Evolutionary conservation across 2,329 filamentous ascomycete species (phyloP).

Genomic region (Cadophora luteo-olivacea): DNA sequence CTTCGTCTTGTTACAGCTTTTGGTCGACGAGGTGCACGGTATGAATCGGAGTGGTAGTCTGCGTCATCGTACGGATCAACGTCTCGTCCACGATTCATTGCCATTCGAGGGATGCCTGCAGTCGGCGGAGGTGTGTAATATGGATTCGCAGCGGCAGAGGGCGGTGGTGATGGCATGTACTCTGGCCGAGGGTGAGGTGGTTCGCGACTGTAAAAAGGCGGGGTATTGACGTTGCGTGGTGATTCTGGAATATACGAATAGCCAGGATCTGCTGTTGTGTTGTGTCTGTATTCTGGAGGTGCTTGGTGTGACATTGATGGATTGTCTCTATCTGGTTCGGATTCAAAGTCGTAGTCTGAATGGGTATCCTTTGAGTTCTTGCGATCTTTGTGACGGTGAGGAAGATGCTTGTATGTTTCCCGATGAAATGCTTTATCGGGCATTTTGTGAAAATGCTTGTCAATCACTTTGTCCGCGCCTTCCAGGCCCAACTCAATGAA

Average conservation of each 20-base stretch:
- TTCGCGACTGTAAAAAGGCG: slow-evolving; percentile 18
- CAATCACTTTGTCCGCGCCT: slow-evolving; percentile 33
- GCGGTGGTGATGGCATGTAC: slow-evolving; percentile 26
- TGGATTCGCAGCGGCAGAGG: neutral
- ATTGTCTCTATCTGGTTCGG: slow-evolving; percentile 4
- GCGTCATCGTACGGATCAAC: slow-evolving; percentile 22
- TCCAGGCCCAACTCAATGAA: slow-evolving; percentile 32
- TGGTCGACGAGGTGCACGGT: slow-evolving; percentile 18
- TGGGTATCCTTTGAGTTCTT: slow-evolving; percentile 20
- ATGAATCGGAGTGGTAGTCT: slow-evolving; percentile 28
- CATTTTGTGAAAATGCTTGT: slow-evolving; percentile 37
- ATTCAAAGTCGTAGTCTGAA: slow-evolving; percentile 12
- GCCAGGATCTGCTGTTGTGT: neutral
- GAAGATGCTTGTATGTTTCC: slow-evolving; percentile 30
- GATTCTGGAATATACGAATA: slow-evolving; percentile 13
- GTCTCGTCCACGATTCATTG: slow-evolving; percentile 23
- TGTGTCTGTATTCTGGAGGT: slow-evolving; percentile 6
- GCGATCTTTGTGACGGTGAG: slow-evolving; percentile 16
- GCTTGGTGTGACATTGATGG: slow-evolving; percentile 4
- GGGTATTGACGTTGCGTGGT: neutral
- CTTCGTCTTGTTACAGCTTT: slow-evolving; percentile 25
- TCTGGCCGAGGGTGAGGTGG: slow-evolving; percentile 22
- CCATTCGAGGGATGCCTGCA: neutral
- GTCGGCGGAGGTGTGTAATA: slow-evolving; percentile 15
- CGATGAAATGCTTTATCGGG: slow-evolving; percentile 34